Evolutionary conservation across 2,329 filamentous ascomycete genomes (phyloP), one percentile per base, ranked within the genome.

Genomic region (Aspergillus neotritici): DNA sequence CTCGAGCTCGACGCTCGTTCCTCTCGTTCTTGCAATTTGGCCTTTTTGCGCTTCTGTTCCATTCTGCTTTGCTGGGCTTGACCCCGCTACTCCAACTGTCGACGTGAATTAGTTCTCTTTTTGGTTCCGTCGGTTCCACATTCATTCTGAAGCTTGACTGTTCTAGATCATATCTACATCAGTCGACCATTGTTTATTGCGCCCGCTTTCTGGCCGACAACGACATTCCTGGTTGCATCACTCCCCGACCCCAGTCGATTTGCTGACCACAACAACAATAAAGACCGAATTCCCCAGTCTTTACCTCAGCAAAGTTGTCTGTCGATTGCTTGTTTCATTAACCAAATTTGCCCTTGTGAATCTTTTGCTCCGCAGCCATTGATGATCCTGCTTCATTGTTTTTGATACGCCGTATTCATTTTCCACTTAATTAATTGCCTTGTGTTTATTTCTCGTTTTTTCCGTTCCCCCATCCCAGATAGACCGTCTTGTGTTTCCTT

Each of bases 1-100:
- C 51, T 53, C 47, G 53, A 50, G 55, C 55, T 54, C 48, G 51
- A 61, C 58, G 49, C 55, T 61, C 54, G 55, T 55, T 61, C 5
- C 21, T 53, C 45, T 46, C 43, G 15, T 43, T 50, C 29, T 37
- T 43, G 37, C 41, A 38, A 38, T 29, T 35, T 35, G 21, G 32
- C 34, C 31, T 37, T 38, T 25, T 25, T 25, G 21, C 21, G 21
- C 48, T 37, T 43, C 42, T 40, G 40, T 47, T 38, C 38, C 14
- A 39, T 31, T 28, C 37, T 34, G 14, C 36, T 25, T 25, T 25
- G 21, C 21, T 25, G 21, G 21, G 21, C 21, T 25, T 25, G 21
- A 25, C 21, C 21, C 21, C 21, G 21, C 21, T 25, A 1, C 7
- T 37, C 35, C 39, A 41, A 40, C 43, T 32, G 40, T 51, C 44